A percentile compares a stretch with the other conserved stretches of the same genome.
Conservation (phyloP, 1,284 basidiomycete genomes). For the Cryptococcus sp. region DNA sequence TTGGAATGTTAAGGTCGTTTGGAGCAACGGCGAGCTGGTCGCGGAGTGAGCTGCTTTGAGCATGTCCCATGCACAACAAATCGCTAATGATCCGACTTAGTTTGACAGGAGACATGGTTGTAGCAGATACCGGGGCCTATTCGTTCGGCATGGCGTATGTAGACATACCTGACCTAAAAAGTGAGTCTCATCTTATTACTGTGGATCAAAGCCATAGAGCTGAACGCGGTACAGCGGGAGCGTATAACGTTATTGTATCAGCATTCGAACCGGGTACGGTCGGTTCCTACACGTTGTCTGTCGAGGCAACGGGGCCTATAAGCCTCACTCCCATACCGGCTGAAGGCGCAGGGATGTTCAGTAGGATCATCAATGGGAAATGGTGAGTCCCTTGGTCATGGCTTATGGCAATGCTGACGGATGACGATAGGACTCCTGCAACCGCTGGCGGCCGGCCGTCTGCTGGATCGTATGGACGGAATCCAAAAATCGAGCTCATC, state of each 20-base stretch:
- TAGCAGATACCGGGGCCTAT: constrained; percentile 75
- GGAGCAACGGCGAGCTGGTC: constrained; percentile 72
- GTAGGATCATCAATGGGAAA: constrained; percentile 63
- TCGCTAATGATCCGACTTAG: constrained; percentile 48
- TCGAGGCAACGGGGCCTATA: constrained; percentile 63
- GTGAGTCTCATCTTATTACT: constrained; percentile 55
- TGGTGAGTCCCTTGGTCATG: constrained; percentile 62
- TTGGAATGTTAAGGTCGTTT: constrained; percentile 72
- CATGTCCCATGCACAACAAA: background rate
- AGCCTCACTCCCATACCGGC: constrained; percentile 56
- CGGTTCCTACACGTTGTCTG: constrained; percentile 65
- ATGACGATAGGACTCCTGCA: constrained; percentile 57
- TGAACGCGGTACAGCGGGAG: constrained; percentile 61
- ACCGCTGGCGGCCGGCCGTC: constrained; percentile 69
- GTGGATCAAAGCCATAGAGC: background rate
- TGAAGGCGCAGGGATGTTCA: constrained; percentile 91
- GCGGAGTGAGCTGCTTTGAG: constrained; percentile 62
- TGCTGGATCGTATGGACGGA: constrained; percentile 63
- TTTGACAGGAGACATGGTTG: constrained; percentile 64
- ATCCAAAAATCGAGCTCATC: constrained; percentile 69
- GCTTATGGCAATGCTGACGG: background rate
- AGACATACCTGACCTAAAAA: constrained; percentile 57
- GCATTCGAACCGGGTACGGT: constrained; percentile 73
- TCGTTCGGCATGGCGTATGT: constrained; percentile 72
- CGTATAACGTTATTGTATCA: constrained; percentile 79